Base-by-base conservation (phyloP, 257 asterid species). In the Agastache rugosa region DNA sequence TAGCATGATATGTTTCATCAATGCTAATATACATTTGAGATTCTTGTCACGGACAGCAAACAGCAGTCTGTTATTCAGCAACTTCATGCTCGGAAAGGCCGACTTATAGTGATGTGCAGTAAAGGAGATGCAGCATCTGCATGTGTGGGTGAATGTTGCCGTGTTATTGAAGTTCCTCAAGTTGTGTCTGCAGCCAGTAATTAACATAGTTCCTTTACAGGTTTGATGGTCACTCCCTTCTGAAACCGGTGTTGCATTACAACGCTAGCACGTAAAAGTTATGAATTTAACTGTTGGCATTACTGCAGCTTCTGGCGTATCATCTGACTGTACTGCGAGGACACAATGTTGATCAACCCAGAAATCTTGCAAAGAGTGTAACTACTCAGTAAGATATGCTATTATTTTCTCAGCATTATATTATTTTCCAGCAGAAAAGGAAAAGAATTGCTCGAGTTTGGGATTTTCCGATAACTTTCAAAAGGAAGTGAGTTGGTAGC, bases 281-380 rank as follows among this genome's bases (percentile, higher is more conserved):
- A n/a, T n/a, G n/a, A n/a, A n/a, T n/a, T n/a, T n/a, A n/a, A n/a
- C n/a, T n/a, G n/a, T n/a, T n/a, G 29, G 29, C 29, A 3, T 25
- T 25, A 12, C 22, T 83, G 78, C 91, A 93, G 98, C 86, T 93
- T 80, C 80, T 93, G 90, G 97, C 98, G 0, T 93, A 91, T 84
- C 98, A 93, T 72, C 91, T 93, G 45, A 93, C 98, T 35, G 98
- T 93, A 59, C 84, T 91, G 50, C 90, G 98, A n/a, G 98, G 98
- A 70, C 83, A 85, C 87, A 89, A 93, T n/a, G 98, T 93, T 23
- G 98, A 93, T 72, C 98, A 93, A 84, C 98, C 98, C 7, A 96
- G 98, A 67, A 93, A 93, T 87, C 98, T 93, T 75, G 98, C 98
- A 11, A 93, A 93, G 80, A 93, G 98, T 66, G 98, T 93, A 74